These are phyloP conservation scores for Plasmodium chabaudi DNA, from an alignment of 169 alveolate species.

Conservation along the genomic window DNA sequence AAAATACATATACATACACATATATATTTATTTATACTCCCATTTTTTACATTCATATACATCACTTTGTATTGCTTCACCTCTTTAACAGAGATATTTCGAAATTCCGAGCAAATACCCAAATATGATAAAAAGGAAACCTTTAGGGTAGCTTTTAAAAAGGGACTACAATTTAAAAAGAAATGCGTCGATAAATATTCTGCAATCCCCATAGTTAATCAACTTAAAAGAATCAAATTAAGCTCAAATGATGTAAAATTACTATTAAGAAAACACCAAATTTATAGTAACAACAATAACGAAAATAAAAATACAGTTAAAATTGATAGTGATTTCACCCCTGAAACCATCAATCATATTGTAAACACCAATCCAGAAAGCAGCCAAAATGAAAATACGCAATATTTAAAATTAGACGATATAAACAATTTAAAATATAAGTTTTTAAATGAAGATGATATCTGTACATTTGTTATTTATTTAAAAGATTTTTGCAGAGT, in stretches of 20 bases:
- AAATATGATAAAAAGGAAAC: constrained; percentile 71
- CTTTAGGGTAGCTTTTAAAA: constrained; percentile 66
- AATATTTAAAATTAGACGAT: constrained; percentile 26
- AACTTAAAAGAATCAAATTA: constrained; percentile 29
- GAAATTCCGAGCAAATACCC: constrained; percentile 37
- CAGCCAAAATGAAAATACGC: not conserved
- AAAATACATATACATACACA: not conserved
- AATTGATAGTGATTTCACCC: not conserved
- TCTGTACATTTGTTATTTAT: constrained; percentile 70
- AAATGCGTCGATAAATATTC: constrained; percentile 57
- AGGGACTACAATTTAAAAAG: constrained; percentile 50
- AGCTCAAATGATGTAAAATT: constrained; percentile 59
- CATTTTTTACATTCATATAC: not conserved
- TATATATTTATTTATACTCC: not conserved
- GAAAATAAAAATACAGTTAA: not conserved
- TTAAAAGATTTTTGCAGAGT: constrained; percentile 68
- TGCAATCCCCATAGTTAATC: not conserved
- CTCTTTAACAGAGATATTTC: constrained; percentile 41
- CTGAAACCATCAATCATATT: not conserved
- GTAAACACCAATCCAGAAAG: not conserved
- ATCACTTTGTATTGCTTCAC: not conserved
- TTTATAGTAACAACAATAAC: not conserved
- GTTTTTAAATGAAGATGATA: constrained; percentile 38
- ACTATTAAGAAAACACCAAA: constrained; percentile 26
- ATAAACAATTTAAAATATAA: constrained; percentile 52